Evolutionary conservation across 2,329 filamentous ascomycete genomes (phyloP).

Genomic region (Penicillium hesseltinei): DNA sequence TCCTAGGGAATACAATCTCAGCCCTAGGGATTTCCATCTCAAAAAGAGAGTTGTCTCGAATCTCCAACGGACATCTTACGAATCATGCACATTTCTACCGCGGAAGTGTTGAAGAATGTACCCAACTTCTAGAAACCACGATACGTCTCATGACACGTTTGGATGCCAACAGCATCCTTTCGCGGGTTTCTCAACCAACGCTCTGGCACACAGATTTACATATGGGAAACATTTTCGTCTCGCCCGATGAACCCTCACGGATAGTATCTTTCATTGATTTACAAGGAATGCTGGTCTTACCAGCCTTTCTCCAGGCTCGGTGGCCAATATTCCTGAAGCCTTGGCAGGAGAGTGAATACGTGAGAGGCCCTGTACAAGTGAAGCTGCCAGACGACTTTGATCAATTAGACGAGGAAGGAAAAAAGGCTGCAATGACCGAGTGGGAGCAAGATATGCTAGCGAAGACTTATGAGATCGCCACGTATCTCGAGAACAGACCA

Average conservation of each 20-base stretch:
- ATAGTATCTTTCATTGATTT: not conserved
- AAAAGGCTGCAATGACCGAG: not conserved
- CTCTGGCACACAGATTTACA: not conserved
- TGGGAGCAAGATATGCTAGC: not conserved
- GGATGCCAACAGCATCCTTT: not conserved
- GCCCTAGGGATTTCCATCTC: not conserved
- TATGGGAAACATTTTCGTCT: not conserved
- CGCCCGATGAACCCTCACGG: not conserved
- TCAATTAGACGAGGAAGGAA: not conserved
- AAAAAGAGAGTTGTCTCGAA: not conserved
- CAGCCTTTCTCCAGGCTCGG: not conserved
- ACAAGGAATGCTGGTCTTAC: not conserved
- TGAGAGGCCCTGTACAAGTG: not conserved
- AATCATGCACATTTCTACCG: not conserved
- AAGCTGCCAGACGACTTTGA: slow-evolving; percentile 37
- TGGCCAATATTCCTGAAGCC: not conserved
- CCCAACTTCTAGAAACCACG: not conserved
- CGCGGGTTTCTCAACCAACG: not conserved
- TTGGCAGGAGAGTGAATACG: not conserved
- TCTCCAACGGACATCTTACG: not conserved
- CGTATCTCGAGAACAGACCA: not conserved
- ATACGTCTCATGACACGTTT: not conserved
- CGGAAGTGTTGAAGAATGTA: not conserved
- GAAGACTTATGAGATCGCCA: not conserved
- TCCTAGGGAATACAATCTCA: not conserved